These are phyloP conservation scores for Aspergillus fischeri DNA, from an alignment of 2,329 filamentous ascomycete genomes.

Conservation along the genomic window DNA sequence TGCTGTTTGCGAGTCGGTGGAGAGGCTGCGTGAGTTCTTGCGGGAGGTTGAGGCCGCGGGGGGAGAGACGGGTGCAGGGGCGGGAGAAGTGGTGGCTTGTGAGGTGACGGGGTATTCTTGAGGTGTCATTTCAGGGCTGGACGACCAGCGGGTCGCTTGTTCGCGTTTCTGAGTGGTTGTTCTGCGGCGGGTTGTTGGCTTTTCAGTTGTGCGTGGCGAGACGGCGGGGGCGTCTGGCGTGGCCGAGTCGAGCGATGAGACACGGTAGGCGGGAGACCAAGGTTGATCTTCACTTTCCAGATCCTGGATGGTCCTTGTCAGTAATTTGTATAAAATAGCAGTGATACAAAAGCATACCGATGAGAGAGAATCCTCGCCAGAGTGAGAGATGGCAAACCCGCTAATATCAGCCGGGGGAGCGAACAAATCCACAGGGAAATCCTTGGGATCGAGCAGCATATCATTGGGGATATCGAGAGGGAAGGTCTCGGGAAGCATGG, in stretches of 20 bases:
- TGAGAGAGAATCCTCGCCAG: conserved; percentile 27
- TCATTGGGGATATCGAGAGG: conserved; percentile 29
- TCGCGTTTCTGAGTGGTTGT: conserved; percentile 4
- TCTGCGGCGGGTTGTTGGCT: conserved; percentile 8
- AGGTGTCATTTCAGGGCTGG: conserved; percentile 25
- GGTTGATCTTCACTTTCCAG: conserved; percentile 33
- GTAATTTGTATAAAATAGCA: conserved; percentile 9
- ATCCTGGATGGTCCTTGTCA: conserved; percentile 17
- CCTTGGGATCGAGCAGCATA: conserved; percentile 27
- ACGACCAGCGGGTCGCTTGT: conserved; percentile 20
- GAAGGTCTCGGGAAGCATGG: conserved; percentile 27
- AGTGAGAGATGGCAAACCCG: conserved; percentile 28
- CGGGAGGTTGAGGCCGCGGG: conserved; percentile 9
- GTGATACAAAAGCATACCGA: conserved; percentile 15
- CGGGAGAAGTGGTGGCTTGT: conserved; percentile 10
- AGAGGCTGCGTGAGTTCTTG: conserved; percentile 24
- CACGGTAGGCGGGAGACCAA: conserved; percentile 23
- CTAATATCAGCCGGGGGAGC: conserved; percentile 26
- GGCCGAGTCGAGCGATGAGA: conserved; percentile 17
- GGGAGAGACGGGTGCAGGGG: conserved; percentile 2
- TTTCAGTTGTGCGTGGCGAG: neutral
- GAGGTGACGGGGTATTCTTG: conserved; percentile 17
- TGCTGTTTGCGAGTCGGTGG: conserved; percentile 21
- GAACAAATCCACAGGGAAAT: conserved; percentile 29
- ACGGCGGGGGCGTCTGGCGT: neutral